Percentiles rank a stretch among this genome's conserved stretches.
These are phyloP conservation scores for Penicillium fimorum DNA, from an alignment of 495 filamentous ascomycete species.

Conservation along the genomic window DNA sequence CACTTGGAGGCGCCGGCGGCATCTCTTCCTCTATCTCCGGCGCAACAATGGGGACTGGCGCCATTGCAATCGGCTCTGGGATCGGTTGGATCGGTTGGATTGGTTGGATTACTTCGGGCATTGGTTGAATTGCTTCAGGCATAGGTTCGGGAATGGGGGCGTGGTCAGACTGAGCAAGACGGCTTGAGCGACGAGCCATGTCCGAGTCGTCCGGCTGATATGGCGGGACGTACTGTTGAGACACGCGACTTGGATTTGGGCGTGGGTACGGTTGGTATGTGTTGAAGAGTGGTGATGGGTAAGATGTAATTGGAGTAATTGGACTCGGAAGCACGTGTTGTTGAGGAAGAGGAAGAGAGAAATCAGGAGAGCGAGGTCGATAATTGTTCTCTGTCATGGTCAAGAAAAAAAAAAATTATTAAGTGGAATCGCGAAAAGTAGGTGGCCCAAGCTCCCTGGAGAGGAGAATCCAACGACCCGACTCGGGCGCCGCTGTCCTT, in stretches of 20 bases:
- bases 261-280: conserved; percentile 28
- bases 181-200: conserved; percentile 49
- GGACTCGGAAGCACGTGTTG: conserved; percentile 37
- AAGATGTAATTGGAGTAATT: conserved; percentile 44
- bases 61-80: conserved; percentile 20
- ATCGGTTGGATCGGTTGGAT: conserved; percentile 10
- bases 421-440: conserved; percentile 10
- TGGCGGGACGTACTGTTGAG: conserved; percentile 41
- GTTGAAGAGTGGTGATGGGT: conserved; percentile 41
- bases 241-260: conserved; percentile 23
- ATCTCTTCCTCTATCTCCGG: conserved; percentile 16
- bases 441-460: conserved; percentile 23
- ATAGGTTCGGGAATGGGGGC: conserved; percentile 26
- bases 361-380: conserved; percentile 31
- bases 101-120: conserved; percentile 16
- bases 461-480: conserved; percentile 9
- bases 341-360: conserved; percentile 22
- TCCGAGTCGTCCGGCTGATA: conserved; percentile 28
- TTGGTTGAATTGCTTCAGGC: conserved; percentile 27
- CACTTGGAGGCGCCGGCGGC: conserved; percentile 23
- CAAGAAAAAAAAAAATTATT: conserved; percentile 3
- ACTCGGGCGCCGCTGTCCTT: conserved; percentile 24
- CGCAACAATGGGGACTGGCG: background rate
- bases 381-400: conserved; percentile 34
- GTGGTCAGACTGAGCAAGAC: conserved; percentile 38